Evolutionary conservation across 2,329 filamentous ascomycete species (phyloP), one percentile per base, ranked within the genome.

Genomic region (Furcasterigmium sp.): DNA sequence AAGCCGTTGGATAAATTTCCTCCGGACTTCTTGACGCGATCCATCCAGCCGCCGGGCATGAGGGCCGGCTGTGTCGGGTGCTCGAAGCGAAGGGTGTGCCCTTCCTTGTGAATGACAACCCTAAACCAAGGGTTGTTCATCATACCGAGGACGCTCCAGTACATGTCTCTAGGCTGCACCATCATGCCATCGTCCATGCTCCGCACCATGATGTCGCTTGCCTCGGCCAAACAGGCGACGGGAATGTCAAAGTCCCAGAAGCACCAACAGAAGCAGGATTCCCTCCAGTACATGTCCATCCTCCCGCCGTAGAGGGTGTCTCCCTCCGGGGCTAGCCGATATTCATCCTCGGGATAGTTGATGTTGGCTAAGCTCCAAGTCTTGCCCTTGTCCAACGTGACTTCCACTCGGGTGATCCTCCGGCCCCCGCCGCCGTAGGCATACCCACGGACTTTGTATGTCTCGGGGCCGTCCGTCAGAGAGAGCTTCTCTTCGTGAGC

Each of bases 61-160:
- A 89, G 63, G 1, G 84, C 82, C 7, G 90, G 87, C 50, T 90
- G 85, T 3, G 89, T 94, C 0, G 91, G 91, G 54, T 96, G 91
- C 60, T 95, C 90, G 52, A 96, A 96, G 6, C 79, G 74, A 34
- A 95, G 64, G 8, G 58, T 63, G 35, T 56, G 46, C 1, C 71
- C 73, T 46, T 91, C 82, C 44, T 82, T 82, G 41, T 80, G 78
- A 43, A 96, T 85, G 2, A 82, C 79, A 1, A 96, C 77, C 5
- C 91, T 76, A 61, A 85, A 96, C 91, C 91, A 96, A 0, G 88
- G 87, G 54, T 95, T 95, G 65, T 95, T 95, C 91, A 96, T 95
- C 91, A 96, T 96, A 0, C 91, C 90, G 30, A 95, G 68, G 3
- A 95, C 89, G 47, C 82, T 90, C 91, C 91, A 96, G 66, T 95